These are phyloP conservation scores for Argentina anserina DNA, from an alignment of 306 rosid species.

Conservation along the genomic window DNA sequence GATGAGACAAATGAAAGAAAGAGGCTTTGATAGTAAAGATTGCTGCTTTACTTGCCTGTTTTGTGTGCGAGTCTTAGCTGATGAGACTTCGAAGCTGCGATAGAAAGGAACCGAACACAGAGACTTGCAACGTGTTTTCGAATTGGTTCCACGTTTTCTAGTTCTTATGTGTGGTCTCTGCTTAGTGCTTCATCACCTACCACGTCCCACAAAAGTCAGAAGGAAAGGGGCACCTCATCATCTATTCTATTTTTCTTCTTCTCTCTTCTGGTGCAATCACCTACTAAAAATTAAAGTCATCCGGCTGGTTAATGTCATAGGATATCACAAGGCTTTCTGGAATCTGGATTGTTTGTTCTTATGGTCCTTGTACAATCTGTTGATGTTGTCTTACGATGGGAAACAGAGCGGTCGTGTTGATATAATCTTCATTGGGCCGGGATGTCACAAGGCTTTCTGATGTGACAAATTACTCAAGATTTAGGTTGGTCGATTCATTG, in stretches of 20 bases:
- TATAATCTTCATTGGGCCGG: no score
- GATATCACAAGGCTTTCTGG: no score
- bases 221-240: neutral
- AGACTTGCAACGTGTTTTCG: constrained; percentile 1
- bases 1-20: neutral
- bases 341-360: no score
- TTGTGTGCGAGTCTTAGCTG: neutral
- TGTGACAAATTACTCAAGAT: no score
- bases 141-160: neutral
- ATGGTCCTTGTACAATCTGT: no score
- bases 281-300: no score
- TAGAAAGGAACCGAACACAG: neutral
- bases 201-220: neutral
- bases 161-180: neutral
- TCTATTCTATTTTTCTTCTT: neutral
- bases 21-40: neutral
- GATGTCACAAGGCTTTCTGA: no score
- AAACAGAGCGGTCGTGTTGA: no score
- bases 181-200: neutral
- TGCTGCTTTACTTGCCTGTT: neutral
- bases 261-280: no score
- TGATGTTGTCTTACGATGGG: no score
- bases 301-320: no score
- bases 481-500: no score
- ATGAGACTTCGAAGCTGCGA: neutral